These are phyloP conservation scores for Cladosporium velox DNA, from an alignment of 2,329 filamentous ascomycete species.

Conservation along the genomic window DNA sequence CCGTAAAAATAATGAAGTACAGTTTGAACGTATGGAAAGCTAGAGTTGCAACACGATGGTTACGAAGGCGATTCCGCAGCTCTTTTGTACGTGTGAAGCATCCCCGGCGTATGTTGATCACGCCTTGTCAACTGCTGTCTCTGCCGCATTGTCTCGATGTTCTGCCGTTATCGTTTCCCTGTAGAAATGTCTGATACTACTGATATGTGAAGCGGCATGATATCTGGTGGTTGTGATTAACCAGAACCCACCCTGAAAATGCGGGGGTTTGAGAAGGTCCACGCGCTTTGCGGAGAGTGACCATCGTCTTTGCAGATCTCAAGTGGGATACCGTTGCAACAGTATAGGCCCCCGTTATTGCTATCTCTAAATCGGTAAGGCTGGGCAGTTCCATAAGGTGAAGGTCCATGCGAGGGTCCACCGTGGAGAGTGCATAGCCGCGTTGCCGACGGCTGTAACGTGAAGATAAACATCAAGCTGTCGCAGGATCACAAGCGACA, in stretches of 20 bases:
- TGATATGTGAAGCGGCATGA: neutral
- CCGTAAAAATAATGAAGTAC: too few relatives aligned
- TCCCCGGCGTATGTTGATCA: neutral
- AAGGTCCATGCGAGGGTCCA: constrained; percentile 15
- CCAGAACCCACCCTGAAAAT: neutral
- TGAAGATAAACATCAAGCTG: neutral
- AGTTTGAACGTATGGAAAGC: neutral
- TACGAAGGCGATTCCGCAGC: neutral
- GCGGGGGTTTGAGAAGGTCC: constrained; percentile 16
- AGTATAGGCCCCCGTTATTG: neutral
- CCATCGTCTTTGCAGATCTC: neutral
- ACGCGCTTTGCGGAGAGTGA: constrained; percentile 15
- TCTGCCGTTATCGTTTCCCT: neutral
- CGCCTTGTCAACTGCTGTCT: neutral
- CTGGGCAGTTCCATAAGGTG: neutral
- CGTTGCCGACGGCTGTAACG: constrained; percentile 1
- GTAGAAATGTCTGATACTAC: neutral
- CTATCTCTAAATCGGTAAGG: neutral
- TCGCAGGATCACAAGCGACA: neutral
- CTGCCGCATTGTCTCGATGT: neutral
- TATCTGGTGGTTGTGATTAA: neutral
- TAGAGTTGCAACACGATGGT: neutral
- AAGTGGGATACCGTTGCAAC: neutral
- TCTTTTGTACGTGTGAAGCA: neutral
- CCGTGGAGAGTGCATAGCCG: neutral